Percentiles rank a stretch among this genome's conserved stretches.
Conservation (phyloP, 1,284 basidiomycete genomes). For the Coriolopsis trogii region DNA sequence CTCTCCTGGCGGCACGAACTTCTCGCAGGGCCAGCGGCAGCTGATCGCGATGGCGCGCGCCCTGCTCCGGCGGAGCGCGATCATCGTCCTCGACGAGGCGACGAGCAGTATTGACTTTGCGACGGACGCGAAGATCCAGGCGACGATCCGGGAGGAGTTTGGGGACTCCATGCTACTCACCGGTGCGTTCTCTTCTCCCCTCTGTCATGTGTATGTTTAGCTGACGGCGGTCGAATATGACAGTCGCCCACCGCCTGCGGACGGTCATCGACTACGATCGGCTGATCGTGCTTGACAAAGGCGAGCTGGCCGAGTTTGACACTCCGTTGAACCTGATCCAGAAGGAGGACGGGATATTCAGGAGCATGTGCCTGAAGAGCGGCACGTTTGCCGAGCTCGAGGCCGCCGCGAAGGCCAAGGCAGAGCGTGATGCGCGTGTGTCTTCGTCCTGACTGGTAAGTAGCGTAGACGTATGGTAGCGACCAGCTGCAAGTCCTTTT, state of each 20-base stretch:
- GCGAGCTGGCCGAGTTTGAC: slow-evolving; percentile 81
- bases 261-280: slow-evolving; percentile 82
- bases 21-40: slow-evolving; percentile 85
- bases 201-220: background rate
- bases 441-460: background rate
- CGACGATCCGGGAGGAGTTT: slow-evolving; percentile 82
- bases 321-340: slow-evolving; percentile 78
- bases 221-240: background rate
- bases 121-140: slow-evolving; percentile 79
- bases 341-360: slow-evolving; percentile 76
- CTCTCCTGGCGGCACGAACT: slow-evolving; percentile 80
- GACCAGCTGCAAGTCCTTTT: too few relatives aligned
- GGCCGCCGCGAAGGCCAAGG: slow-evolving; percentile 53
- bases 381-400: slow-evolving; percentile 76
- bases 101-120: slow-evolving; percentile 78
- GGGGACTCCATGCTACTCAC: slow-evolving; percentile 60
- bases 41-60: slow-evolving; percentile 82
- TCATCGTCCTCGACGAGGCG: slow-evolving; percentile 86
- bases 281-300: slow-evolving; percentile 82
- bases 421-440: slow-evolving; percentile 20
- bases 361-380: slow-evolving; percentile 82
- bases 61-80: slow-evolving; percentile 71
- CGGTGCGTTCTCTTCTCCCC: slow-evolving; percentile 39
- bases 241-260: slow-evolving; percentile 41
- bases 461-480: background rate